Conservation (phyloP, 371 early-diverging fungal species). For the Circinella umbellata region DNA sequence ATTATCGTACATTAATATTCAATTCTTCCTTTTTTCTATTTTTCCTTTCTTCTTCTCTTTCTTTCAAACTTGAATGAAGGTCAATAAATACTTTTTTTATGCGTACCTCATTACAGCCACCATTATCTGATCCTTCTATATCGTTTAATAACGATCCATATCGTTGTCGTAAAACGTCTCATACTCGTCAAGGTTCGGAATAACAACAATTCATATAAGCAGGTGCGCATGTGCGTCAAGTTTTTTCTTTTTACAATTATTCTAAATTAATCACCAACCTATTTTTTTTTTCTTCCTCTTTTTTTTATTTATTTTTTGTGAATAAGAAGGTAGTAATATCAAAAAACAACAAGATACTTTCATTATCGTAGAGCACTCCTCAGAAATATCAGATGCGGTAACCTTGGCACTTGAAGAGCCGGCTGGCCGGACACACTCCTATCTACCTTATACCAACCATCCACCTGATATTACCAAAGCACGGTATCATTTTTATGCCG, state of each 20-base stretch:
- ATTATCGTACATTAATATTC: constrained; percentile 6
- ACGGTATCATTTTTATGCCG: constrained; percentile 12
- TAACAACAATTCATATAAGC: neutral
- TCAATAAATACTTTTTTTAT: neutral
- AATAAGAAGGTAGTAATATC: neutral
- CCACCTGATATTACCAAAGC: constrained; percentile 23
- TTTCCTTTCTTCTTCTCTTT: neutral
- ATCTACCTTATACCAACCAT: constrained; percentile 44
- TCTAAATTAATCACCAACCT: neutral
- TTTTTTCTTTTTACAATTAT: neutral
- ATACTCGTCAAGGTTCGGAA: constrained; percentile 9
- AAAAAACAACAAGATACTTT: neutral
- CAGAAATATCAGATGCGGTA: constrained; percentile 18
- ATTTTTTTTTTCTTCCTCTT: neutral
- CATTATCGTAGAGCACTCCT: neutral
- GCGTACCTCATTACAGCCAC: constrained; percentile 10
- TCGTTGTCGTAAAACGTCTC: constrained; percentile 17
- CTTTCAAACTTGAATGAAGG: constrained; percentile 1
- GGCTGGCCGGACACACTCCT: constrained; percentile 27
- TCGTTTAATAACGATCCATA: constrained; percentile 14
- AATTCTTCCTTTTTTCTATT: neutral
- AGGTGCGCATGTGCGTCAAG: neutral
- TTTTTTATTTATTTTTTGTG: neutral
- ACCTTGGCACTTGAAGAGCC: constrained; percentile 16
- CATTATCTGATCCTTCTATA: neutral